Evolutionary conservation across 148 eudicot genomes (phyloP).

Genomic region (Vaccinium myrtillus): DNA sequence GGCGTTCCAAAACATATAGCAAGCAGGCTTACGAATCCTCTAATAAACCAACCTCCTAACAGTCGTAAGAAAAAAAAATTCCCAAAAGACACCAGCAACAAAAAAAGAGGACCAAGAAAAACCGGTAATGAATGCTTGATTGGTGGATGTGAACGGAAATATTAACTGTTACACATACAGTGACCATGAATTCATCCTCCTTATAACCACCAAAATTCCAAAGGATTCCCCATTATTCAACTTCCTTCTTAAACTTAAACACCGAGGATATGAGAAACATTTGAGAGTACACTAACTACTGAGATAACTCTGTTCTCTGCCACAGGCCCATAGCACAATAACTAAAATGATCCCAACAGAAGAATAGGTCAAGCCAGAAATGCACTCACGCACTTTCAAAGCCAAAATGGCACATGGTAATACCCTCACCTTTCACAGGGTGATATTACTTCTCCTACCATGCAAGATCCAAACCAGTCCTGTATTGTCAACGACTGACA

Average conservation of each 20-base stretch:
- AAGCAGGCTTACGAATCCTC: not conserved
- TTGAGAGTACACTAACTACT: not conserved
- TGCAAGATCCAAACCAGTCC: not conserved
- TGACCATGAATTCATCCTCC: not conserved
- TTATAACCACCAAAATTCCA: not conserved
- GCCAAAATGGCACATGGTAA: not conserved
- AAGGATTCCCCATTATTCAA: not conserved
- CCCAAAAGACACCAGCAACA: not conserved
- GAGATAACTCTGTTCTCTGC: not conserved
- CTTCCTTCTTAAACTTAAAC: not conserved
- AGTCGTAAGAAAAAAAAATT: not conserved
- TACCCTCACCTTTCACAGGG: not conserved
- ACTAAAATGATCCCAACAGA: not conserved
- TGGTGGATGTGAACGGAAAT: not conserved
- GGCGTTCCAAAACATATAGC: not conserved
- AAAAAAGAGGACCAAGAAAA: not conserved
- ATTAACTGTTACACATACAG: not conserved
- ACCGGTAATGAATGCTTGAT: not conserved
- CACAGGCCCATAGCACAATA: not conserved
- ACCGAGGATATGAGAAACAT: not conserved
- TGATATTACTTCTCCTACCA: not conserved
- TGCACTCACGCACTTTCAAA: not conserved
- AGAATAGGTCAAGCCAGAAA: not conserved
- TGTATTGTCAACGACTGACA: not conserved
- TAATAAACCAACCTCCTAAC: not conserved